A percentile compares a stretch with the other conserved stretches of the same genome.
phyloP scores from a whole-genome alignment of 2,329 filamentous ascomycete genomes.

The Phialocephala sp. region DNA sequence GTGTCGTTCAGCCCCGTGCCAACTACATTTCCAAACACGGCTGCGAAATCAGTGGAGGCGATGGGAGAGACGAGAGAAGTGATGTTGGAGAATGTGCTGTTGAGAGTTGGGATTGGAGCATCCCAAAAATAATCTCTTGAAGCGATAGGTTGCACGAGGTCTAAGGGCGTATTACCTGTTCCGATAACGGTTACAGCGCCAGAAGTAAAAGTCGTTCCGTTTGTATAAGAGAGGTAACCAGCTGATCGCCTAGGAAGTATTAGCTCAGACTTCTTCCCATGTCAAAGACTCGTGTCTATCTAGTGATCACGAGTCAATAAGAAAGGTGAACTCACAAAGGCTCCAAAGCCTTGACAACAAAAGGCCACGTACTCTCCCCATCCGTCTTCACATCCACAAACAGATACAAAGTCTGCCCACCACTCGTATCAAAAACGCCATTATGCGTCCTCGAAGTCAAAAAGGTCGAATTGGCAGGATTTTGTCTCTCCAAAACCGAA shows the following conservation, averaged over 20 bases:
- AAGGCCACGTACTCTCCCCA: slow-evolving; percentile 59
- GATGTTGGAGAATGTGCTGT: slow-evolving; percentile 38
- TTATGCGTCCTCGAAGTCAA: slow-evolving; percentile 54
- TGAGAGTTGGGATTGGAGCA: slow-evolving; percentile 43
- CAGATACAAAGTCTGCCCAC: slow-evolving; percentile 64
- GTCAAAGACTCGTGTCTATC: too few species aligned
- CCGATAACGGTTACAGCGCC: slow-evolving; percentile 40
- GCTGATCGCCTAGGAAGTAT: slow-evolving; percentile 35
- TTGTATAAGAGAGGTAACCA: slow-evolving; percentile 40
- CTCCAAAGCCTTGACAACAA: slow-evolving; percentile 59
- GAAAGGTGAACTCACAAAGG: slow-evolving; percentile 57
- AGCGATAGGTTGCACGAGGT: slow-evolving; percentile 52
- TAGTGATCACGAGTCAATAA: neutral
- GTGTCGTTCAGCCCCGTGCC: slow-evolving; percentile 52
- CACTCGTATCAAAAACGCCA: slow-evolving; percentile 64
- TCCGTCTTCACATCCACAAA: slow-evolving; percentile 69
- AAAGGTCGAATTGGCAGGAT: slow-evolving; percentile 50
- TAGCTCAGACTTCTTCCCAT: neutral
- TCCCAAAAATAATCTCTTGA: slow-evolving; percentile 66
- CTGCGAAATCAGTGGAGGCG: slow-evolving; percentile 62
- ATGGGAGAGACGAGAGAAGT: slow-evolving; percentile 40
- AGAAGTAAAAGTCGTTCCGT: slow-evolving; percentile 33
- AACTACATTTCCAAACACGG: slow-evolving; percentile 55
- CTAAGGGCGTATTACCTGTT: slow-evolving; percentile 49
- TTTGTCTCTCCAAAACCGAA: slow-evolving; percentile 37